Evolutionary conservation across 352 stramenopile species (phyloP).

Genomic region (Phytophthora litchii): DNA sequence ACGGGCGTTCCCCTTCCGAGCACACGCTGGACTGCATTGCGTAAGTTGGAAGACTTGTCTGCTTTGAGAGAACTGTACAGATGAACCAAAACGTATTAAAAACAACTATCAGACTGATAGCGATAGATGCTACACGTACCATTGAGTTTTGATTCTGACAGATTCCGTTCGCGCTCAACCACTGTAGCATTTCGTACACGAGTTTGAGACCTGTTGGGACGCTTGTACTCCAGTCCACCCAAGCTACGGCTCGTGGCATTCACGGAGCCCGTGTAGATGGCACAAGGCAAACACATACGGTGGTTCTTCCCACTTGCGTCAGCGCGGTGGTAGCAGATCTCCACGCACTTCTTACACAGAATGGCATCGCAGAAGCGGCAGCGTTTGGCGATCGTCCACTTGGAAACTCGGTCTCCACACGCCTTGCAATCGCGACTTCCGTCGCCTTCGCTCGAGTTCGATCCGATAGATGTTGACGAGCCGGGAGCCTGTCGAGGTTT

Average conservation of each 20-base stretch:
- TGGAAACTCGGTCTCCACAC: slow-evolving; percentile 61
- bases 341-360: slow-evolving; percentile 66
- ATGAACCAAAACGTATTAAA: background rate
- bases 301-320: slow-evolving; percentile 52
- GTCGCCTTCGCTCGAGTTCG: slow-evolving; percentile 18
- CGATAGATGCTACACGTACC: slow-evolving; percentile 14
- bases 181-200: slow-evolving; percentile 21
- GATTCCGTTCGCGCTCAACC: slow-evolving; percentile 12
- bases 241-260: slow-evolving; percentile 25
- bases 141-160: slow-evolving; percentile 22
- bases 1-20: slow-evolving; percentile 26
- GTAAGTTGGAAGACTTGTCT: slow-evolving; percentile 27
- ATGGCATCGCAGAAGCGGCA: slow-evolving; percentile 68
- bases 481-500: slow-evolving; percentile 20
- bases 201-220: slow-evolving; percentile 10
- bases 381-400: slow-evolving; percentile 64
- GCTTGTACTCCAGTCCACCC: slow-evolving; percentile 20
- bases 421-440: slow-evolving; percentile 47
- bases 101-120: background rate
- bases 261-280: slow-evolving; percentile 33
- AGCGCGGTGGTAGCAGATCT: slow-evolving; percentile 53
- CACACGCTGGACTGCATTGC: slow-evolving; percentile 30
- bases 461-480: slow-evolving; percentile 18
- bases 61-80: slow-evolving; percentile 26
- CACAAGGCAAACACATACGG: slow-evolving; percentile 63